Evolutionary conservation across 352 stramenopile species (phyloP).

Genomic region (Phytopythium aichiense): DNA sequence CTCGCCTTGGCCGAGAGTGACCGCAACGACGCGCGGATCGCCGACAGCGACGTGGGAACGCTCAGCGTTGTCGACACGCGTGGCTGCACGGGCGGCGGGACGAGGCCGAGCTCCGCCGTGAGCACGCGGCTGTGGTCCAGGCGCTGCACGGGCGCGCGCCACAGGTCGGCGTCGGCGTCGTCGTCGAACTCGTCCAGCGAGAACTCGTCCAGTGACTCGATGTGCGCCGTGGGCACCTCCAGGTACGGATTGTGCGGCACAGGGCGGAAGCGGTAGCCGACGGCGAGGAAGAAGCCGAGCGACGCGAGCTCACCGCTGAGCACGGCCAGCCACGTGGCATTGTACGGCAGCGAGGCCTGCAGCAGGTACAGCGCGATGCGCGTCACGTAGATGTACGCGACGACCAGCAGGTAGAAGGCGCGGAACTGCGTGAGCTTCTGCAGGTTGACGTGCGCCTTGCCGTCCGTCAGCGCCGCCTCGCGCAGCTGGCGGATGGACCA

Average conservation of each 20-base stretch:
- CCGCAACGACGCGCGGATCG: conserved; percentile 15
- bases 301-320: conserved; percentile 75
- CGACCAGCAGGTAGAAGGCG: conserved; percentile 95
- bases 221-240: conserved; percentile 54
- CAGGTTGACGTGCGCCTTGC: conserved; percentile 86
- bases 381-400: conserved; percentile 98
- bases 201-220: conserved; percentile 81
- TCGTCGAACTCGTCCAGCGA: conserved; percentile 31
- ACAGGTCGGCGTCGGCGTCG: conserved; percentile 47
- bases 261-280: conserved; percentile 91
- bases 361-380: conserved; percentile 96
- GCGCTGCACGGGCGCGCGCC: conserved; percentile 22
- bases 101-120: neutral
- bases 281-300: conserved; percentile 90
- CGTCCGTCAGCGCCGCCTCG: conserved; percentile 78
- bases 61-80: conserved; percentile 1
- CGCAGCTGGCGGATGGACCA: conserved; percentile 90
- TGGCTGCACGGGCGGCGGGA: conserved; percentile 2
- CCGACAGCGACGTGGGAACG: conserved; percentile 21
- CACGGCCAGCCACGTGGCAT: conserved; percentile 72
- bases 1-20: conserved; percentile 13
- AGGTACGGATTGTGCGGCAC: conserved; percentile 91
- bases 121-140: conserved; percentile 21
- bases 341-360: conserved; percentile 88
- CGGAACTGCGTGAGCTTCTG: conserved; percentile 95